Conservation (phyloP, 2,329 filamentous ascomycete species). For the Beauveria asiatica region DNA sequence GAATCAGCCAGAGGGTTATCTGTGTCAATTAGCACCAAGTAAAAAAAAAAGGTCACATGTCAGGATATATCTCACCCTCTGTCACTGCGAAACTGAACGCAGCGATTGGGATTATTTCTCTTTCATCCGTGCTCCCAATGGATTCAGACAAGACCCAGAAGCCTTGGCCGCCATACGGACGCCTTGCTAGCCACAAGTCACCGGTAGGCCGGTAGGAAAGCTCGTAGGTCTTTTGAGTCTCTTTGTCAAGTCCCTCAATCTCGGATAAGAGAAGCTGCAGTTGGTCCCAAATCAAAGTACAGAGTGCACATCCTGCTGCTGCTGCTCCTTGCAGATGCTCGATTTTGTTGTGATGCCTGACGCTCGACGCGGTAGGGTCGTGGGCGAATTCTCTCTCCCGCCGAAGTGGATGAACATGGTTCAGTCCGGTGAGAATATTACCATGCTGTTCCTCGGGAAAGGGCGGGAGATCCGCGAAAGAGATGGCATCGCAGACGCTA, state of each 20-base stretch:
- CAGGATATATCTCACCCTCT: not conserved
- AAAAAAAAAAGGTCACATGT: not conserved
- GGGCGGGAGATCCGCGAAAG: not conserved
- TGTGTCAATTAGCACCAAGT: not conserved
- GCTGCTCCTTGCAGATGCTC: not conserved
- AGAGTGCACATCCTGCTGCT: not conserved
- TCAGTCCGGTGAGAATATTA: not conserved
- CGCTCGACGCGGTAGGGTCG: not conserved
- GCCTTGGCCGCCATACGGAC: not conserved
- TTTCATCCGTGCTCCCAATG: not conserved
- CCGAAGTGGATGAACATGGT: not conserved
- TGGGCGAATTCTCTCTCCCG: not conserved
- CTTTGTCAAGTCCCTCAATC: not conserved
- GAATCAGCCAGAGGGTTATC: not conserved
- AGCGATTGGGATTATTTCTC: not conserved
- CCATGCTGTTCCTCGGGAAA: not conserved
- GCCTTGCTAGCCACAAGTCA: constrained; percentile 2
- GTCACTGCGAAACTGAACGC: not conserved
- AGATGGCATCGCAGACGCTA: not conserved
- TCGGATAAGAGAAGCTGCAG: not conserved
- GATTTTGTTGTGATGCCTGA: not conserved
- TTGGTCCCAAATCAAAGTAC: not conserved
- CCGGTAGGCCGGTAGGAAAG: not conserved
- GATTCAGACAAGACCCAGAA: constrained; percentile 9
- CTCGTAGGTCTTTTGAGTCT: not conserved